These are phyloP conservation scores for Trichodelitschia bisporula DNA, from an alignment of 495 filamentous ascomycete species.

Conservation along the genomic window DNA sequence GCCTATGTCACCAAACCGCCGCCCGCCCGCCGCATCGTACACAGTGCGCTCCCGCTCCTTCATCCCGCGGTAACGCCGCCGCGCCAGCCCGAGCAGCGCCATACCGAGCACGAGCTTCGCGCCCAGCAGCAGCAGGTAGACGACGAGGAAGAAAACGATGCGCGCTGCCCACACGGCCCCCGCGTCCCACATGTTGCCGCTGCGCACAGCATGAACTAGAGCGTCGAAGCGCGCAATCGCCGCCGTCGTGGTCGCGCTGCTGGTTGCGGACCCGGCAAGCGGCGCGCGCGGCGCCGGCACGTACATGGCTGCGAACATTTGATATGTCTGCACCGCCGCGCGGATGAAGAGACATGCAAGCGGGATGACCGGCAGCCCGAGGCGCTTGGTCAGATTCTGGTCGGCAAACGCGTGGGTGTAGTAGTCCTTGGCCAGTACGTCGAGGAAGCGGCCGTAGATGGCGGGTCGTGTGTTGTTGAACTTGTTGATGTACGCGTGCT, in stretches of 20 bases:
- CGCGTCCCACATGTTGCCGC: slow-evolving; percentile 18
- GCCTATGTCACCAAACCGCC: slow-evolving; percentile 56
- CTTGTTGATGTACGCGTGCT: slow-evolving; percentile 92
- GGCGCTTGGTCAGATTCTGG: slow-evolving; percentile 64
- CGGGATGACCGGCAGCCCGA: slow-evolving; percentile 81
- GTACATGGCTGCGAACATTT: slow-evolving; percentile 86
- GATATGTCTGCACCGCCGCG: slow-evolving; percentile 84
- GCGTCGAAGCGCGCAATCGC: slow-evolving; percentile 50
- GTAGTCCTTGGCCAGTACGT: slow-evolving; percentile 90
- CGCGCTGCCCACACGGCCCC: slow-evolving; percentile 49
- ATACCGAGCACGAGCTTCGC: slow-evolving; percentile 71
- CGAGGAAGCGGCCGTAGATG: slow-evolving; percentile 70
- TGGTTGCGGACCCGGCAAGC: slow-evolving; percentile 23
- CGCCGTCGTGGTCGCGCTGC: slow-evolving; percentile 42
- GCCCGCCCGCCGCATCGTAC: slow-evolving; percentile 13
- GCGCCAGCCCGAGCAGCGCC: slow-evolving; percentile 45
- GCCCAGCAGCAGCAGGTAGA: slow-evolving; percentile 54
- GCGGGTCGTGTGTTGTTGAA: slow-evolving; percentile 90
- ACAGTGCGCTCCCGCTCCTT: slow-evolving; percentile 37
- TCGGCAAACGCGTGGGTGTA: slow-evolving; percentile 45
- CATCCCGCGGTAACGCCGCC: slow-evolving; percentile 56
- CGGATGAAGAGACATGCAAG: slow-evolving; percentile 89
- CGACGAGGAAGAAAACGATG: slow-evolving; percentile 59
- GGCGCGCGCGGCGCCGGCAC: slow-evolving; percentile 43
- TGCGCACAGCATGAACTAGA: slow-evolving; percentile 29